These are phyloP conservation scores for Zygotorulaspora danielsina DNA, from an alignment of 805 yeast genomes.

Conservation along the genomic window DNA sequence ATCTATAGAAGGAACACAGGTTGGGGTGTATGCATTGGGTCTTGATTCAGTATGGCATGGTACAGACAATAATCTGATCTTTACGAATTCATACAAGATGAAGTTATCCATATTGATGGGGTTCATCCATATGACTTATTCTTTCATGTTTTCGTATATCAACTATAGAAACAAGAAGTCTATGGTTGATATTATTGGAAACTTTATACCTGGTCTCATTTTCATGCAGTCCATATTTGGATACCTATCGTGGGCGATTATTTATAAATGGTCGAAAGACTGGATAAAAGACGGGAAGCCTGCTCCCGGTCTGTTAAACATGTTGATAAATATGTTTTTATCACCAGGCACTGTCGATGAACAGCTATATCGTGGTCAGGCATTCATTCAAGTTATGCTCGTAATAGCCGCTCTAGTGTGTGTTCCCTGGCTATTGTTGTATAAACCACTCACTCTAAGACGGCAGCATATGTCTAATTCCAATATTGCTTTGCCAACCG, in stretches of 20 bases:
- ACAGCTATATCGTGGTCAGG: conserved; percentile 75
- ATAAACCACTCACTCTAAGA: conserved; percentile 74
- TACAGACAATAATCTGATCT: conserved; percentile 82
- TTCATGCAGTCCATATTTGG: conserved; percentile 98
- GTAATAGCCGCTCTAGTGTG: conserved; percentile 76
- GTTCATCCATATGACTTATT: conserved; percentile 88
- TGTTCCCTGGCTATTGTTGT: conserved; percentile 86
- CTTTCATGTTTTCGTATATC: conserved; percentile 77
- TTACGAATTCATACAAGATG: conserved; percentile 96
- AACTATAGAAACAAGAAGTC: conserved; percentile 70
- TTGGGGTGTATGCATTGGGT: conserved; percentile 77
- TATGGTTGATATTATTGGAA: conserved; percentile 78
- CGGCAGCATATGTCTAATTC: conserved; percentile 45
- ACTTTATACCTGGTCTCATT: conserved; percentile 87
- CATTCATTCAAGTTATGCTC: conserved; percentile 64
- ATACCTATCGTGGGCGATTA: conserved; percentile 75
- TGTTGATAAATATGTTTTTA: conserved; percentile 92
- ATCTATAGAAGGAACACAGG: conserved; percentile 57
- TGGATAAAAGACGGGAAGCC: conserved; percentile 74
- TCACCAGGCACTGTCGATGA: conserved; percentile 88
- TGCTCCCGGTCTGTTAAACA: conserved; percentile 91
- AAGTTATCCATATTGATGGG: conserved; percentile 94
- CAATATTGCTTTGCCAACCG: conserved; percentile 42
- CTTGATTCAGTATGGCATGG: conserved; percentile 97
- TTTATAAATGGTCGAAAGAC: conserved; percentile 92